A percentile compares a stretch with the other conserved stretches of the same genome.
These are phyloP conservation scores for Cordyceps tenuipes DNA, from an alignment of 2,329 filamentous ascomycete genomes.

Conservation along the genomic window DNA sequence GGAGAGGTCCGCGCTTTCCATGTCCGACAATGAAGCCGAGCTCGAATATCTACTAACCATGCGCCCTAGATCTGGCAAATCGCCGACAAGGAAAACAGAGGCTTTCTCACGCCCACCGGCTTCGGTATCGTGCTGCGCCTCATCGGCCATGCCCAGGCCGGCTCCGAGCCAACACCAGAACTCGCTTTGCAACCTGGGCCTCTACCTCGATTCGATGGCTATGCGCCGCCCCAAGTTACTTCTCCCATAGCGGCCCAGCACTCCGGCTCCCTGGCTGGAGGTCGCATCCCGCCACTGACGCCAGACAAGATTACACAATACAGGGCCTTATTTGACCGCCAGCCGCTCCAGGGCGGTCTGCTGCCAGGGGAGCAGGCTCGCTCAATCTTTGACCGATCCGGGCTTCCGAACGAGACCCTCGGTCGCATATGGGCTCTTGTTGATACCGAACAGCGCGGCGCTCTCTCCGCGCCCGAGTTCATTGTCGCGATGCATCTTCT, in stretches of 20 bases:
- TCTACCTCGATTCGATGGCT: conserved; percentile 85
- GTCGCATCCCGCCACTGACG: conserved; percentile 81
- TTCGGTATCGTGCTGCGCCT: conserved; percentile 89
- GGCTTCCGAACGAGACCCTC: conserved; percentile 79
- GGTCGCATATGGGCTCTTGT: conserved; percentile 95
- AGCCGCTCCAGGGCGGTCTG: conserved; percentile 62
- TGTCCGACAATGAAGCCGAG: background rate
- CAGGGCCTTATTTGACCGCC: conserved; percentile 81
- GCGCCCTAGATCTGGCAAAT: conserved; percentile 87
- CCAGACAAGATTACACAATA: conserved; percentile 89
- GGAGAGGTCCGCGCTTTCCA: conserved; percentile 60
- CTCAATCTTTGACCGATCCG: conserved; percentile 89
- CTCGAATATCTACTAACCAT: background rate
- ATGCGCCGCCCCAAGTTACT: conserved; percentile 34
- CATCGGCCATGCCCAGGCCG: conserved; percentile 91
- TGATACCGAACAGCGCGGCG: conserved; percentile 86
- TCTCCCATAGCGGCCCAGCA: conserved; percentile 48
- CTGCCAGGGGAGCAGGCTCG: conserved; percentile 82
- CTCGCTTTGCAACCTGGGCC: conserved; percentile 79
- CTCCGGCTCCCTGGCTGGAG: conserved; percentile 50
- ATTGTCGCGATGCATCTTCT: conserved; percentile 97
- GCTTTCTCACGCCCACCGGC: conserved; percentile 82
- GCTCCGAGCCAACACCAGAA: conserved; percentile 70
- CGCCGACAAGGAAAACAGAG: conserved; percentile 91
- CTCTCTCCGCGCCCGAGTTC: conserved; percentile 82